Evolutionary conservation across 768 basidiomycete genomes (phyloP), one percentile per base, ranked within the genome.

Genomic region (Boletus edulis): DNA sequence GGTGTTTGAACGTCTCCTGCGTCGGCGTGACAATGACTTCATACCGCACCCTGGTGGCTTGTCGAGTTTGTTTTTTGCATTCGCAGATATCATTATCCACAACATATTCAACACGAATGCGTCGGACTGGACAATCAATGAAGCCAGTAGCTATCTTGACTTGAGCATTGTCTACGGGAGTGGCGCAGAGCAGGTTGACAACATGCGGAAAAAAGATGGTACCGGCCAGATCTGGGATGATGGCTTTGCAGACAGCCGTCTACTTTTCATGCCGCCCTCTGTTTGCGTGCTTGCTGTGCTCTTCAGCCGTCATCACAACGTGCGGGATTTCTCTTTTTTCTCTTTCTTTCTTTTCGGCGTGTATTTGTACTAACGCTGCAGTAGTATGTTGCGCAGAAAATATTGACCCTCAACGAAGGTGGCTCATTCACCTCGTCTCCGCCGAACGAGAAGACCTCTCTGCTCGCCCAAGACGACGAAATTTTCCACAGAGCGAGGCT

Each of bases 21-120:
- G 78, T 67, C 64, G 64, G 61, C 51, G 61, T 61, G 34, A 50
- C 24, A 39, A 54, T 24, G 65, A 76, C 50, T 84, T 81, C 57
- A 62, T 63, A 18, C 69, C 75, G 10, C 86, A 88, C 67, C 86
- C 86, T 5, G 82, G 80, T 4, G 89, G 89, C 18, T 79, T 91
- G 43, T 88, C 85, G 14, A 79, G 81, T 55, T 72, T 88, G 18
- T 87, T 91, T 72, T 92, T 91, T 61, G 86, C 89, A 0, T 89
- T 92, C 62, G 89, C 89, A 13, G 79, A 89, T 62, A 71, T 91
- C 53, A 75, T 91, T 55, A 89, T 88, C 60, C 89, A 92, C 69
- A 77, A 74, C 51, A 77, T 86, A 58, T 93, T 93, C 74, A 73
- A 86, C 58, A 84, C 82, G 11, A 69, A 78, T 55, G 71, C 64